A percentile compares a stretch with the other conserved stretches of the same genome.
phyloP scores from a whole-genome alignment of 129 eudicot species.

The Saposhnikovia divaricata region DNA sequence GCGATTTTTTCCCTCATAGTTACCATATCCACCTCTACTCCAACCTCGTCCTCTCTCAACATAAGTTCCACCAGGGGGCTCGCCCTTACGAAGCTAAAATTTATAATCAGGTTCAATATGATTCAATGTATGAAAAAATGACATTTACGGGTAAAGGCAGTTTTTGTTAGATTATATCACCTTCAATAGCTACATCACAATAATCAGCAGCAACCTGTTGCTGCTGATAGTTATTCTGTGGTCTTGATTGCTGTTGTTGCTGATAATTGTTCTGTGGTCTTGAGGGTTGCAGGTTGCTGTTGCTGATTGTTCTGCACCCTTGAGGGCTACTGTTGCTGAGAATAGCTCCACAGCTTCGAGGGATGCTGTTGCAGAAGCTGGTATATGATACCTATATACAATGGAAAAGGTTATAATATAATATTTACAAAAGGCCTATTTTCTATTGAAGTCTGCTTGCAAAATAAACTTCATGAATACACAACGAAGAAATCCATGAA shows the following conservation, averaged over 20 bases:
- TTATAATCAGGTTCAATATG: neutral
- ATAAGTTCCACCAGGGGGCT: too few relatives aligned
- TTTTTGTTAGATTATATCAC: neutral
- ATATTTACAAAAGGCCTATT: neutral
- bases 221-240: neutral
- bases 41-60: too few relatives aligned
- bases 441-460: neutral
- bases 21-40: too few relatives aligned
- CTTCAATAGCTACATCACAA: neutral
- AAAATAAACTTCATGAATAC: neutral
- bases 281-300: neutral
- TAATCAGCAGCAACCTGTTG: neutral
- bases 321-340: neutral
- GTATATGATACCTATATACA: neutral
- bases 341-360: neutral
- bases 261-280: conserved; percentile 1
- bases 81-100: too few relatives aligned
- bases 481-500: neutral
- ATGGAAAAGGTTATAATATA: neutral
- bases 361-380: neutral
- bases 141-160: neutral
- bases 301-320: neutral
- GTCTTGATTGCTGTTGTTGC: neutral
- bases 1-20: too few relatives aligned
- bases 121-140: neutral